Base-by-base conservation (phyloP, 176 grass and related monocot genomes). In the Aegilops tauschii region DNA sequence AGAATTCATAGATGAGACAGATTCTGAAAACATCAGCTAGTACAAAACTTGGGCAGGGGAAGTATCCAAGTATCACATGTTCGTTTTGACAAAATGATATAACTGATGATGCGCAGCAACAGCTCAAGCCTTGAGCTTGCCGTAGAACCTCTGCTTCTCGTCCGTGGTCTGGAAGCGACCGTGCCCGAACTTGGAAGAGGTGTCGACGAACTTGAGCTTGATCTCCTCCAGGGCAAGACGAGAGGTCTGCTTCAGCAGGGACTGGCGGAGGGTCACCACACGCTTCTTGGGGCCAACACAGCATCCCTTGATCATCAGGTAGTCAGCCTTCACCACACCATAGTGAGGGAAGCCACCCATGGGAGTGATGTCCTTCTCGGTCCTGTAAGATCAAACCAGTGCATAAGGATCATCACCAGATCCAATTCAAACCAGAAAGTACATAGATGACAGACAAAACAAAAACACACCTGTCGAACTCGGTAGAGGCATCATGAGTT, bases 311-410 rank as follows among this genome's bases (percentile, higher is more conserved):
- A 98, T 98, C 92, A 98, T 92, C 50, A 98, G 58, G 85, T 98
- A 98, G 32, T 98, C 93, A 2, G 83, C 92, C 87, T 98, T 98
- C 54, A 98, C 96, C 0, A 94, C 68, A 88, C 96, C 96, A 21
- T 96, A 96, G 88, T 98, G 96, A 2, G 93, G 96, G 88, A 98
- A 98, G 25, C 96, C 96, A 69, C 96, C 96, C 92, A 98, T 98
- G 20, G 96, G 96, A 10, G 96, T 98, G 36, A 98, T 94, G 74
- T 96, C 96, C 84, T 98, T 98, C 88, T 98, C 96, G 11, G 96
- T 98, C 89, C 96, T 98, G 92, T 21, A 67, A 58, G 16, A 18
- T 62, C 17, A 63, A 80, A 10, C 18, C 13, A 85, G 23, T 28
- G n/a, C 3, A 36, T 11, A 1, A 23, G 0, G 23, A 56, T 44